A percentile compares a stretch with the other conserved stretches of the same genome.
Conservation (phyloP, 2,329 filamentous ascomycete species). For the Monilinia fructicola region DNA sequence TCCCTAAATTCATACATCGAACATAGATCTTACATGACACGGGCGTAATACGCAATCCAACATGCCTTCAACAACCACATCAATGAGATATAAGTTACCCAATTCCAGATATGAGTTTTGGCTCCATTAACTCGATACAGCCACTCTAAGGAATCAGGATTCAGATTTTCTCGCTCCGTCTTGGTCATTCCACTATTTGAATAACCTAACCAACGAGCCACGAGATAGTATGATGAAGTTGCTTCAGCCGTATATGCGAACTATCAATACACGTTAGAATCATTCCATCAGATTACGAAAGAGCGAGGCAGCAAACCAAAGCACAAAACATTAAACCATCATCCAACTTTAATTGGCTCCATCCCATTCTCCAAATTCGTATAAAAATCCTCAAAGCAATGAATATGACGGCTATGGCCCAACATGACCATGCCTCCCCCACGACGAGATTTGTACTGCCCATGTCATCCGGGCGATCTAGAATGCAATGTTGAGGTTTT, state of each 20-base stretch:
- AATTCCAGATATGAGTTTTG: conserved; percentile 15
- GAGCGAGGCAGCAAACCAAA: neutral
- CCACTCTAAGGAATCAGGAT: conserved; percentile 19
- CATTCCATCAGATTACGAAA: neutral
- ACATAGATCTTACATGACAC: neutral
- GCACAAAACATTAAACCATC: conserved; percentile 15
- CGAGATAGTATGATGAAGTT: conserved; percentile 2
- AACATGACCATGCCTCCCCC: conserved; percentile 20
- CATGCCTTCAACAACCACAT: conserved; percentile 18
- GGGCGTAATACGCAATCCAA: conserved; percentile 15
- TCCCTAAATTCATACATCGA: neutral
- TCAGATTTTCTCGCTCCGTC: conserved; percentile 1
- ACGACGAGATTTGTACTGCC: conserved; percentile 7
- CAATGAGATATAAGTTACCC: conserved; percentile 14
- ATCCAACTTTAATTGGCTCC: conserved; percentile 9
- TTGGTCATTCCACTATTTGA: conserved; percentile 18
- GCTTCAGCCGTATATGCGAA: conserved; percentile 17
- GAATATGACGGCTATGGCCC: conserved; percentile 17
- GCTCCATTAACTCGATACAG: conserved; percentile 15
- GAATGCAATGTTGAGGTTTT: conserved; percentile 3
- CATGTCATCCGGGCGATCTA: conserved; percentile 16
- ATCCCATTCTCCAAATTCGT: conserved; percentile 12
- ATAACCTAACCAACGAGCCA: conserved; percentile 4
- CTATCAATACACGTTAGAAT: conserved; percentile 10
- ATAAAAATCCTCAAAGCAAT: conserved; percentile 1